A percentile compares a stretch with the other conserved stretches of the same genome.
Conservation (phyloP, 306 rosid genomes). For the Crataegus laevigata region DNA sequence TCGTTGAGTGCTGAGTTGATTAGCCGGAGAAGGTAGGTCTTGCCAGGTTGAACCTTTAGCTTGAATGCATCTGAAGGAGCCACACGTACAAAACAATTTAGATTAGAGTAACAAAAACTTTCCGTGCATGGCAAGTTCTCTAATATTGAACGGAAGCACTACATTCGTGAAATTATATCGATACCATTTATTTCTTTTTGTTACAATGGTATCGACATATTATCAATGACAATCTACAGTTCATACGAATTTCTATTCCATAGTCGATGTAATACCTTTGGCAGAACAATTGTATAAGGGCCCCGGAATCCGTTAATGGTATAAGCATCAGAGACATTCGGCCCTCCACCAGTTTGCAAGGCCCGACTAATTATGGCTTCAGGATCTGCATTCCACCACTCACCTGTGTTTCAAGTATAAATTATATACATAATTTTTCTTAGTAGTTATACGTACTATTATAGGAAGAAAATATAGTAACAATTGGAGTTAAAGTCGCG, state of each 20-base stretch:
- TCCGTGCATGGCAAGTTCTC: too few relatives aligned
- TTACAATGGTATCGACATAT: too few relatives aligned
- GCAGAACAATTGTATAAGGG: too few relatives aligned
- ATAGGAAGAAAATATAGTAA: too few relatives aligned
- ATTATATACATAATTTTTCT: background rate
- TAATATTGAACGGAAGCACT: slow-evolving; percentile 28
- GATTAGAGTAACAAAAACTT: too few relatives aligned
- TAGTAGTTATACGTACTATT: too few relatives aligned
- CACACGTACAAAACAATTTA: background rate
- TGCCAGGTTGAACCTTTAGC: background rate
- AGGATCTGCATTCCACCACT: slow-evolving; percentile 11
- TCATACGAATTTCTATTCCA: too few relatives aligned
- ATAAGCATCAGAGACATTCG: background rate
- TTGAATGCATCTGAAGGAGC: background rate
- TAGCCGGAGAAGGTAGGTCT: slow-evolving; percentile 8
- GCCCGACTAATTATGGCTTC: slow-evolving; percentile 1
- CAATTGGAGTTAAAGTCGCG: too few relatives aligned
- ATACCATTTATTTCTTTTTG: too few relatives aligned
- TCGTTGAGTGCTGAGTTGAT: slow-evolving; percentile 4
- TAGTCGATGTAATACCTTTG: too few relatives aligned
- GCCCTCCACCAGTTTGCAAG: slow-evolving; percentile 9
- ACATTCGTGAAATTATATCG: background rate
- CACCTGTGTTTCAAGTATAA: background rate
- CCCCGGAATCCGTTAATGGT: too few relatives aligned
- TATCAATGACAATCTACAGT: too few relatives aligned